Base-by-base conservation (phyloP, 1,284 basidiomycete species). In the Hemileia vastatrix region DNA sequence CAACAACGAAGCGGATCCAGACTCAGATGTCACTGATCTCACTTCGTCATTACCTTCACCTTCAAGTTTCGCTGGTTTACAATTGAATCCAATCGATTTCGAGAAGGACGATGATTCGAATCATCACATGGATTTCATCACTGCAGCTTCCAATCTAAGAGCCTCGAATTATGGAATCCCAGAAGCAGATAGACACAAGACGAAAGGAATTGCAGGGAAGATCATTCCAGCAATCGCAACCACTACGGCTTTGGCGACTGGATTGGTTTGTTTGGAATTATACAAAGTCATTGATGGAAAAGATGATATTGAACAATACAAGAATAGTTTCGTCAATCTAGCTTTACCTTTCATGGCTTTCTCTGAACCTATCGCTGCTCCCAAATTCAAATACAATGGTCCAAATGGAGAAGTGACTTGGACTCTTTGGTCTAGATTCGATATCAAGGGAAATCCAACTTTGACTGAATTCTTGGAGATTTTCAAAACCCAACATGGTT, bases 201-300 rank as follows among this genome's bases (percentile, higher is more conserved):
- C 94, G 48, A 99, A 99, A 81, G 89, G 95, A 76, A 96, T 99
- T 72, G 95, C 94, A 2, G 95, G 95, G 64, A 99, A 98, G 82
- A 99, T 99, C 72, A 99, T 99, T 68, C 95, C 95, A 59, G 95
- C 95, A 15, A 97, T 98, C 72, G 94, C 94, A 23, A 98, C 95
- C 1, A 98, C 95, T 0, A 98, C 95, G 1, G 87, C 92, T 13
- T 83, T 95, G 50, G 89, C 95, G 33, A 92, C 91, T 31, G 94
- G 95, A 31, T 78, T 99, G 59, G 92, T 96, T 49, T 97, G 93
- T 77, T 77, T 98, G 64, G 95, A 99, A 79, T 82, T 98, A 55
- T 98, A 95, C 83, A 96, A 96, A 83, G 88, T 98, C 76, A 91
- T 99, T 70, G 95, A 96, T 76, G 86, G 86, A 66, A 97, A 97